A percentile compares a stretch with the other conserved stretches of the same genome.
phyloP scores from a whole-genome alignment of 2,329 filamentous ascomycete genomes.

The Phialocephala subalpina region DNA sequence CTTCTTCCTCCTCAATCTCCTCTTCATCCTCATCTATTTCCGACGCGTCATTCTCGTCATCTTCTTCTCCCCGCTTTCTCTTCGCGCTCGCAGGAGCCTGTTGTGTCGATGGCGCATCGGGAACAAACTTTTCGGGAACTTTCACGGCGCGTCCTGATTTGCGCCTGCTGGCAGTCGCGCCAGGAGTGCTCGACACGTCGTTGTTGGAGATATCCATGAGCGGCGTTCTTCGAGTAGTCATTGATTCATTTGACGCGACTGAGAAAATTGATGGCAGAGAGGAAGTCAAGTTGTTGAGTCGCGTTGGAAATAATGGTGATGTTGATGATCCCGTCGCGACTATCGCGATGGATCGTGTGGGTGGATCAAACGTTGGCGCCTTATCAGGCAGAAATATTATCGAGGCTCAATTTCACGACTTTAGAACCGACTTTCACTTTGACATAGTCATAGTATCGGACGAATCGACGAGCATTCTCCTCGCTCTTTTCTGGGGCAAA shows the following conservation, averaged over 20 bases:
- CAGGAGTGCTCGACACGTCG: slow-evolving; percentile 61
- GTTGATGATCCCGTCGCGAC: slow-evolving; percentile 29
- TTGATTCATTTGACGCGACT: slow-evolving; percentile 42
- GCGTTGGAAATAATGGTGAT: slow-evolving; percentile 27
- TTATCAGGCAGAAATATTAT: slow-evolving; percentile 3
- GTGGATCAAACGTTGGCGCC: slow-evolving; percentile 8
- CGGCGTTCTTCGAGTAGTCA: slow-evolving; percentile 53
- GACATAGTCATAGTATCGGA: background rate
- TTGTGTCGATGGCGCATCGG: slow-evolving; percentile 52
- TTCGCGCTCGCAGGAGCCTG: slow-evolving; percentile 54
- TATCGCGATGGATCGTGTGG: slow-evolving; percentile 23
- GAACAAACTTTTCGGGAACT: slow-evolving; percentile 65
- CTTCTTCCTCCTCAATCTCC: slow-evolving; percentile 53
- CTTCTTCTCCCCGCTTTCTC: slow-evolving; percentile 60
- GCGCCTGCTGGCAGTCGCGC: slow-evolving; percentile 61
- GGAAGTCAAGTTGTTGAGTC: slow-evolving; percentile 20
- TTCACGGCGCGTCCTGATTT: slow-evolving; percentile 74
- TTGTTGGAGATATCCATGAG: slow-evolving; percentile 61
- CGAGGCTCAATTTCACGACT: background rate
- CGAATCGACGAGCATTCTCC: background rate
- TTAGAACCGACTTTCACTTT: background rate
- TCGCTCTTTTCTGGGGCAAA: background rate
- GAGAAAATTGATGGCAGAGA: slow-evolving; percentile 13
- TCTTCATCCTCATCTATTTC: slow-evolving; percentile 57
- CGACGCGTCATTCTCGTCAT: slow-evolving; percentile 56